Evolutionary conservation across 228 moss, liverwort and hornwort genomes (phyloP).

Genomic region (Sphagnum magellanicum): DNA sequence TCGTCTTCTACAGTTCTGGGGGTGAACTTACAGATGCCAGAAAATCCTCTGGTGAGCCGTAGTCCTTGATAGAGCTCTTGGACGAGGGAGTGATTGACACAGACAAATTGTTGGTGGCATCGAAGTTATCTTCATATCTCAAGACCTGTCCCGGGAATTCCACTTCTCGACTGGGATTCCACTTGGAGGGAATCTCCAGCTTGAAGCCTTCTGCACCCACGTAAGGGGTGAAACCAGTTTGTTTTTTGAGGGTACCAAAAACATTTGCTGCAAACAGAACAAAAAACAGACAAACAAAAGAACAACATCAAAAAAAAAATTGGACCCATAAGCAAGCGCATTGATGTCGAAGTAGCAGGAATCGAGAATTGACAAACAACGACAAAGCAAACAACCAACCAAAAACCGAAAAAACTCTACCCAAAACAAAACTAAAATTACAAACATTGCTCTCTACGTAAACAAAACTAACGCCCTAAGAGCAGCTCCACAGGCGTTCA

Average conservation of each 20-base stretch:
- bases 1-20: background rate
- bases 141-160: slow-evolving; percentile 94
- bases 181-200: slow-evolving; percentile 73
- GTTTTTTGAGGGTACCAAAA: slow-evolving; percentile 49
- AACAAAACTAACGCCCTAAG: too few species aligned
- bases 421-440: too few species aligned
- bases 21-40: slow-evolving; percentile 43
- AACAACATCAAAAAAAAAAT: background rate
- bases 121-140: slow-evolving; percentile 88
- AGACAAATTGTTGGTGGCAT: slow-evolving; percentile 56
- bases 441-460: too few species aligned
- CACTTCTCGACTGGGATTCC: slow-evolving; percentile 92
- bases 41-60: slow-evolving; percentile 76
- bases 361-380: background rate
- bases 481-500: too few species aligned
- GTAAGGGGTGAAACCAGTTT: slow-evolving; percentile 58
- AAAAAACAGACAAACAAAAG: background rate
- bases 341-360: background rate
- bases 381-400: background rate
- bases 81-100: slow-evolving; percentile 61
- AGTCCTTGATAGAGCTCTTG: slow-evolving; percentile 71
- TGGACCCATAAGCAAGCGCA: background rate
- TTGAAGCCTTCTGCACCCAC: slow-evolving; percentile 44
- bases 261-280: slow-evolving; percentile 56
- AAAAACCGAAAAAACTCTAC: background rate